These are phyloP conservation scores for Gastrodia elata DNA, from an alignment of 106 monocot genomes.

Conservation along the genomic window DNA sequence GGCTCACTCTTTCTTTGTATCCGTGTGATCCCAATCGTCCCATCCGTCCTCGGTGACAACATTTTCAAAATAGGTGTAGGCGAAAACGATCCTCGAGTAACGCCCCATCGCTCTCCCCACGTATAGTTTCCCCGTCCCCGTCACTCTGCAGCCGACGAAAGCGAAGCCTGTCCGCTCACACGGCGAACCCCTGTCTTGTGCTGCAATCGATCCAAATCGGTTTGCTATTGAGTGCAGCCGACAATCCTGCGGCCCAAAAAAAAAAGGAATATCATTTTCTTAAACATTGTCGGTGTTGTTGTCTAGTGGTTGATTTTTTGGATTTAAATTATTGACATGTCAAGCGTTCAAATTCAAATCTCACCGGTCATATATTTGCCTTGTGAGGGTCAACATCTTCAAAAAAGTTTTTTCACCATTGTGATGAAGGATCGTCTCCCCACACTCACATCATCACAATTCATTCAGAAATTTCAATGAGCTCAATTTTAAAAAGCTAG, in stretches of 20 bases:
- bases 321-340: too few relatives aligned
- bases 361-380: too few relatives aligned
- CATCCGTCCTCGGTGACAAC: slow-evolving; percentile 67
- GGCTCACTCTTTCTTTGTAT: slow-evolving; percentile 63
- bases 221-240: slow-evolving; percentile 79
- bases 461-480: too few relatives aligned
- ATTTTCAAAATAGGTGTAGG: slow-evolving; percentile 84
- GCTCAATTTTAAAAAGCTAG: too few relatives aligned
- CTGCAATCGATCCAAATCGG: slow-evolving; percentile 79
- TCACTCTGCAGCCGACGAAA: slow-evolving; percentile 80
- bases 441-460: too few relatives aligned
- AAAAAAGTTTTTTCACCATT: too few relatives aligned
- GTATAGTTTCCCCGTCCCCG: slow-evolving; percentile 70
- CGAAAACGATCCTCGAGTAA: slow-evolving; percentile 83
- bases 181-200: slow-evolving; percentile 55
- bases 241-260: slow-evolving; percentile 41
- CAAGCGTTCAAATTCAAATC: too few relatives aligned
- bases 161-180: slow-evolving; percentile 76
- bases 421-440: too few relatives aligned
- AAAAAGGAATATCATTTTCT: too few relatives aligned
- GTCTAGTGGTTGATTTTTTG: too few relatives aligned
- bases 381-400: too few relatives aligned
- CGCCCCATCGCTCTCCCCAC: slow-evolving; percentile 92
- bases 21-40: slow-evolving; percentile 84
- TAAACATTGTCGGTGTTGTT: too few relatives aligned